Percentiles rank a stretch among this genome's conserved stretches.
phyloP scores from a whole-genome alignment of 768 basidiomycete genomes.

The Coprinopsis sp. region DNA sequence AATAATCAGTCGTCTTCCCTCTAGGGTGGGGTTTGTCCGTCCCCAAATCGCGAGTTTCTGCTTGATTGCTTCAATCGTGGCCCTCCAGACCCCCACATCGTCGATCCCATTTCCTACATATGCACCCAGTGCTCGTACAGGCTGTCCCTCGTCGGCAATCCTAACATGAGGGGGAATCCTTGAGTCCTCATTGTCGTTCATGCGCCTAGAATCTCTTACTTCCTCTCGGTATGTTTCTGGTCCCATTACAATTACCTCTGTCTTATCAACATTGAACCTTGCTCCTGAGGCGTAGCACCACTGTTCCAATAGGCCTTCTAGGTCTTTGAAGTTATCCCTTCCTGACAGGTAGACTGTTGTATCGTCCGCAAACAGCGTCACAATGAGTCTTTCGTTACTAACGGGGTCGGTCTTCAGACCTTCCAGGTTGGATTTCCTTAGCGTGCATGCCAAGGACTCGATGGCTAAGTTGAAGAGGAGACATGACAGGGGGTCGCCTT shows the following conservation, averaged over 20 bases:
- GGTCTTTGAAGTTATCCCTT: constrained; percentile 20
- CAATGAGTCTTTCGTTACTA: too few relatives aligned
- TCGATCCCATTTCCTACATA: constrained; percentile 27
- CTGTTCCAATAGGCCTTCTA: constrained; percentile 21
- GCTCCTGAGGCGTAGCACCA: constrained; percentile 40
- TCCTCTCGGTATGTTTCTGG: constrained; percentile 10
- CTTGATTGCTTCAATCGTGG: constrained; percentile 22
- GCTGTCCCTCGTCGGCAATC: constrained; percentile 29
- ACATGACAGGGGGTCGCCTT: constrained; percentile 35
- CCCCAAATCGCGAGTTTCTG: constrained; percentile 19
- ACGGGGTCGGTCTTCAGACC: too few relatives aligned
- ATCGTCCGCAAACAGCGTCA: constrained; percentile 42
- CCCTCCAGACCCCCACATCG: constrained; percentile 18
- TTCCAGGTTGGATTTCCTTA: constrained; percentile 15
- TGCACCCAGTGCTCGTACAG: constrained; percentile 28
- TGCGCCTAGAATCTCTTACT: neutral
- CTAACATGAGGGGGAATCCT: constrained; percentile 18
- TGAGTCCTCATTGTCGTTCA: neutral
- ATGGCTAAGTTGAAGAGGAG: constrained; percentile 32
- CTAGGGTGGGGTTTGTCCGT: constrained; percentile 18
- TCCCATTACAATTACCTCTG: constrained; percentile 34
- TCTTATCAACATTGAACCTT: constrained; percentile 38
- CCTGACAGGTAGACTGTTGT: constrained; percentile 31
- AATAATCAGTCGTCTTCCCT: constrained; percentile 17
- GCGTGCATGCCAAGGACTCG: constrained; percentile 26